A percentile compares a stretch with the other conserved stretches of the same genome.
phyloP scores from a whole-genome alignment of 495 filamentous ascomycete species.

The Pyronema domesticum region DNA sequence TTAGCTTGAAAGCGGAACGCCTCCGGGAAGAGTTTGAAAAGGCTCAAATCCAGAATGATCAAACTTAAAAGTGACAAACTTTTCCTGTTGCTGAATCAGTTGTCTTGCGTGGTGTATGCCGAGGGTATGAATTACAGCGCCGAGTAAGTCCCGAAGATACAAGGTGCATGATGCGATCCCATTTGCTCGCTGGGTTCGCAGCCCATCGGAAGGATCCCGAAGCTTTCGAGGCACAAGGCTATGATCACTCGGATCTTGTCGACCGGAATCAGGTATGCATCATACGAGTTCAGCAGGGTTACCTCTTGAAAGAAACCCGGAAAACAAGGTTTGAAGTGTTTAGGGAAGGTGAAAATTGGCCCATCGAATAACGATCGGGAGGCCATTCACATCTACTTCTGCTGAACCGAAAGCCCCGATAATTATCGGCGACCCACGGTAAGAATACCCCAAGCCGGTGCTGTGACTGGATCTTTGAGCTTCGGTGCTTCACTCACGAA shows the following conservation, averaged over 20 bases:
- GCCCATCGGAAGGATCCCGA: slow-evolving; percentile 47
- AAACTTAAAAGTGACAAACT: too few species aligned
- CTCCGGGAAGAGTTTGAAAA: slow-evolving; percentile 42
- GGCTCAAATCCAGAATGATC: slow-evolving; percentile 30
- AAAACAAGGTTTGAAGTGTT: slow-evolving; percentile 50
- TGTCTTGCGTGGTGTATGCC: too few species aligned
- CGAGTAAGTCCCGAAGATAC: slow-evolving; percentile 42
- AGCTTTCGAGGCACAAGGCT: slow-evolving; percentile 65
- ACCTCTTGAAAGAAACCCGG: slow-evolving; percentile 50
- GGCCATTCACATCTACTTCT: slow-evolving; percentile 27
- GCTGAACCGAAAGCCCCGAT: too few species aligned
- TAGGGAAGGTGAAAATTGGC: slow-evolving; percentile 51
- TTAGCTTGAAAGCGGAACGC: slow-evolving; percentile 30
- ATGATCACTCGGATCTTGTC: slow-evolving; percentile 57
- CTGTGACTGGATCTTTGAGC: too few species aligned
- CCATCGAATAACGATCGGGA: slow-evolving; percentile 58
- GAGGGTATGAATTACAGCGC: slow-evolving; percentile 32
- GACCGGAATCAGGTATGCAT: slow-evolving; percentile 51
- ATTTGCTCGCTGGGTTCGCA: slow-evolving; percentile 37
- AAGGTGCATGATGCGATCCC: slow-evolving; percentile 50
- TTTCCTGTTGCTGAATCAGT: too few species aligned
- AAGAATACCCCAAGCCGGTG: too few species aligned
- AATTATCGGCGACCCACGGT: too few species aligned
- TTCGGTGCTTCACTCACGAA: too few species aligned
- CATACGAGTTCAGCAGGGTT: slow-evolving; percentile 45